A percentile compares a stretch with the other conserved stretches of the same genome.
These are phyloP conservation scores for Thelonectria discophora DNA, from an alignment of 2,329 filamentous ascomycete genomes.

Conservation along the genomic window DNA sequence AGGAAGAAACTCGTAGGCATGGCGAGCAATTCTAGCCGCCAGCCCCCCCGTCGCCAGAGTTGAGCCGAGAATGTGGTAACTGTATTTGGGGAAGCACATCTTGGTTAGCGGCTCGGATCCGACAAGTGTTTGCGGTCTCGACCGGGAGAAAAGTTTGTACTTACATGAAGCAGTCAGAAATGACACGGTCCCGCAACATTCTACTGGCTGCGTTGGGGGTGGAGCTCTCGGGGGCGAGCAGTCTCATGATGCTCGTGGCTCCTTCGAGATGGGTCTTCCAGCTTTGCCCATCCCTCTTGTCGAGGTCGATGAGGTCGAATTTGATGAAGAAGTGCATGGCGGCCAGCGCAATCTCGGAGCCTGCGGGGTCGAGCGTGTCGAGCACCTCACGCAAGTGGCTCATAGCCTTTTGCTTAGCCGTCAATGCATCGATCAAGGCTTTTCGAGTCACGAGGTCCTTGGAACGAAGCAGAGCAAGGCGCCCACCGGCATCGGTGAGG, in stretches of 20 bases:
- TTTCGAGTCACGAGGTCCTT: slow-evolving; percentile 50
- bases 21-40: slow-evolving; percentile 50
- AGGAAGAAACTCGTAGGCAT: slow-evolving; percentile 51
- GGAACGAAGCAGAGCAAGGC: slow-evolving; percentile 49
- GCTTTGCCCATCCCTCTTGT: slow-evolving; percentile 50
- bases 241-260: slow-evolving; percentile 53
- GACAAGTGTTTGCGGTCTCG: slow-evolving; percentile 4
- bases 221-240: slow-evolving; percentile 45
- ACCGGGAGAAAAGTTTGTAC: slow-evolving; percentile 29
- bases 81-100: slow-evolving; percentile 35
- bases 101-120: slow-evolving; percentile 23
- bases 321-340: slow-evolving; percentile 62
- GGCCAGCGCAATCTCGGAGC: slow-evolving; percentile 58
- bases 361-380: slow-evolving; percentile 49
- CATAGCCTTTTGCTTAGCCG: slow-evolving; percentile 58
- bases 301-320: slow-evolving; percentile 60
- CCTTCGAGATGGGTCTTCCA: slow-evolving; percentile 59
- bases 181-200: slow-evolving; percentile 55
- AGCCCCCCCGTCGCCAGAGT: slow-evolving; percentile 49
- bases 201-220: slow-evolving; percentile 43
- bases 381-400: slow-evolving; percentile 53
- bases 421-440: slow-evolving; percentile 57
- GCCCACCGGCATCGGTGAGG: slow-evolving; percentile 48
- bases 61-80: slow-evolving; percentile 53
- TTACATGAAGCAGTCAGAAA: slow-evolving; percentile 59